A percentile compares a stretch with the other conserved stretches of the same genome.
Evolutionary conservation across 148 eudicot genomes (phyloP).

Genomic region (Cornus florida): DNA sequence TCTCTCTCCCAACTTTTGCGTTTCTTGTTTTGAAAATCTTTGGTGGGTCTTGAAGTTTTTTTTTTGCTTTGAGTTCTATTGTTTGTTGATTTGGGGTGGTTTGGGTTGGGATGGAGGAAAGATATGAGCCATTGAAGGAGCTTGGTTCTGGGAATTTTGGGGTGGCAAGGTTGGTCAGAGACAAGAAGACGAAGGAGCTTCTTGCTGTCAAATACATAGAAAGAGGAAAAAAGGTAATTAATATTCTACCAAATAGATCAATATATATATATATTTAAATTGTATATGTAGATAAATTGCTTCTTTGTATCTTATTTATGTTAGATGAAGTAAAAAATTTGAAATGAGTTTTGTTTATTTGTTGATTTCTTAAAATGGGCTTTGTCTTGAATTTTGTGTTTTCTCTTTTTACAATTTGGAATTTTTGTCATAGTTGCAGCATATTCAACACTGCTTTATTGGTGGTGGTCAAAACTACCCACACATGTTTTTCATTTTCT

Average conservation of each 20-base stretch:
- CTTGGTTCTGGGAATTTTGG: slow-evolving; percentile 56
- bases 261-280: not conserved
- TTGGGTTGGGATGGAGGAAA: slow-evolving; percentile 29
- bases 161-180: slow-evolving; percentile 53
- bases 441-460: not conserved
- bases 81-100: not conserved
- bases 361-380: not conserved
- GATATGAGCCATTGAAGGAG: slow-evolving; percentile 47
- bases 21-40: not conserved
- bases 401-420: not conserved
- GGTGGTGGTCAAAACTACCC: not conserved
- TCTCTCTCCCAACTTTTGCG: not conserved
- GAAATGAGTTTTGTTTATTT: not conserved
- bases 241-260: not conserved
- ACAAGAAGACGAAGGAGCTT: slow-evolving; percentile 49
- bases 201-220: slow-evolving; percentile 61
- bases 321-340: not conserved
- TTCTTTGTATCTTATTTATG: not conserved
- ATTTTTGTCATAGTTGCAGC: not conserved
- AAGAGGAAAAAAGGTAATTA: slow-evolving; percentile 48
- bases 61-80: not conserved
- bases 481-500: not conserved
- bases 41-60: slow-evolving; percentile 4
- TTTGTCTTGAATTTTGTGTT: not conserved
- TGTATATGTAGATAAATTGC: not conserved